Evolutionary conservation across 495 filamentous ascomycete genomes (phyloP), one percentile per base, ranked within the genome.

Genomic region (Tuber borchii): DNA sequence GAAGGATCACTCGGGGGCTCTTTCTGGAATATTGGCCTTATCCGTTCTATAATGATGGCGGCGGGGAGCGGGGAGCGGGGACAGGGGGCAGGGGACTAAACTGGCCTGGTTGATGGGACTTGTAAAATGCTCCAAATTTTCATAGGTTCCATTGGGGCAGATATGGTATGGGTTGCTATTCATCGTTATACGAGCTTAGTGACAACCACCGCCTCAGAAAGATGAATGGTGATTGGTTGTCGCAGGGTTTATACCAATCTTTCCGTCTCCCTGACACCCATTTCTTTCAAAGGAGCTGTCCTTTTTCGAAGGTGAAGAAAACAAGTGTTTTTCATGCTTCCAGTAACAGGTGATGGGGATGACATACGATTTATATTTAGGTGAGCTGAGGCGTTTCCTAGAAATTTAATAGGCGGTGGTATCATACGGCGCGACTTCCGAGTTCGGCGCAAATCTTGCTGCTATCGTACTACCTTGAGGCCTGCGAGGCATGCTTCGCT

Each of bases 321-420:
- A 61, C n/a, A 65, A 65, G 56, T 65, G 56, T 31, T 65, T 65
- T 31, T 31, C 48, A 26, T 16, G 12, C 26, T 2, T 65, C 56
- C 56, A 65, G 56, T 65, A 65, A 65, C 56, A 26, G 56, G 56
- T 26, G n/a, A 65, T 65, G 56, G 6, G 56, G n/a, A 65, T 65
- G 56, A 65, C 56, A 26, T 17, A 65, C n/a, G 26, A 16, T 65
- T 65, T 65, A 65, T 65, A 65, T 65, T 65, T 65, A 34, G 56
- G 56, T 65, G 56, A 26, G 22, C n/a, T 31, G 2, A n/a, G n/a
- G n/a, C 56, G 1, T 65, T 31, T 65, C 56, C 26, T 2, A 17
- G 26, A 10, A 3, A 65, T 65, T 65, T 17, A 26, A 65, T 65
- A 26, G n/a, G 56, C 56, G 1, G 56, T 2, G 56, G 56, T 2